Evolutionary conservation across 116 monocot genomes (phyloP).

Genomic region (Cymodocea nodosa): DNA sequence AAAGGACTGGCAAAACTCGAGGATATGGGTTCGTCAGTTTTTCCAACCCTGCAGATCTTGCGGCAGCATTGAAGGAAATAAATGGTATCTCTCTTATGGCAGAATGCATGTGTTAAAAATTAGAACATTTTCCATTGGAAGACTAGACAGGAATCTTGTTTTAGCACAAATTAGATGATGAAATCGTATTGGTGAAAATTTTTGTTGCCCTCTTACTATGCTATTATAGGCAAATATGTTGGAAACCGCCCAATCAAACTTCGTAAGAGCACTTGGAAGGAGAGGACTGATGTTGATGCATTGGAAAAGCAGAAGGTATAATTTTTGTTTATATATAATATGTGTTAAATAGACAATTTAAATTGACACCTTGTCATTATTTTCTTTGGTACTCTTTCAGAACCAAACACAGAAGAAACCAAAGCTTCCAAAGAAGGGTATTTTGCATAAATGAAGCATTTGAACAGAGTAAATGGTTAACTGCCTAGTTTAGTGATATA

Average conservation of each 20-base stretch:
- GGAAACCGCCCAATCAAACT: conserved; percentile 88
- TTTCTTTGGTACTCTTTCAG: conserved; percentile 15
- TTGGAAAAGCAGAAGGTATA: conserved; percentile 61
- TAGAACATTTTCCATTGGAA: not conserved
- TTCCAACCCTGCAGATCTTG: conserved; percentile 63
- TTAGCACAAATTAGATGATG: no score
- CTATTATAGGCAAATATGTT: conserved; percentile 70
- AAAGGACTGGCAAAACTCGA: conserved; percentile 79
- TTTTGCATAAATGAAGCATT: conserved; percentile 57
- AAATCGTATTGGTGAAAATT: no score
- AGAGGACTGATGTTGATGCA: conserved; percentile 69
- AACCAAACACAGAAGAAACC: conserved; percentile 44
- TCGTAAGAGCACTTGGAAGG: conserved; percentile 86
- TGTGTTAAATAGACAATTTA: not conserved
- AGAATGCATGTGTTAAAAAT: not conserved
- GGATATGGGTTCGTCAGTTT: conserved; percentile 98
- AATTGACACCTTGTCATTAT: not conserved
- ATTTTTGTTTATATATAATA: not conserved
- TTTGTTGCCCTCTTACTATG: no score
- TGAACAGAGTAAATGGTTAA: not conserved
- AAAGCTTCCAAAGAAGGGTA: conserved; percentile 51
- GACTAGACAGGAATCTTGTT: not conserved
- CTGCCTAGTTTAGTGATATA: no score
- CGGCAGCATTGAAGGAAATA: conserved; percentile 85
- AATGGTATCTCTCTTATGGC: conserved; percentile 33